Evolutionary conservation across 106 monocot genomes (phyloP), one percentile per base, ranked within the genome.

Genomic region (Acorus gramineus): DNA sequence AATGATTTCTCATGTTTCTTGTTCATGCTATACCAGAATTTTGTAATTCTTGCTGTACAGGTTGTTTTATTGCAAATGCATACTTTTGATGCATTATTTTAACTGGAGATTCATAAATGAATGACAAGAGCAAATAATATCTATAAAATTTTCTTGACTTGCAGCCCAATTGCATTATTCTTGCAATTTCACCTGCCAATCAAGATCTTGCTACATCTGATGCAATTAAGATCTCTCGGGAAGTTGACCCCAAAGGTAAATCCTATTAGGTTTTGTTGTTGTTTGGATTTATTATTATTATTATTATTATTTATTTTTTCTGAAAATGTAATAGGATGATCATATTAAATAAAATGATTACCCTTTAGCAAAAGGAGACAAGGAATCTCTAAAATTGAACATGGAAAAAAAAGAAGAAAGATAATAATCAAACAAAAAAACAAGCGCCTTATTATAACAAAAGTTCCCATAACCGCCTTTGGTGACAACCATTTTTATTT

Each of bases 131-230:
- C 28, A 57, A 11, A 13, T 57, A 12, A 5, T 57, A 13, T 57
- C 5, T 74, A 28, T 28, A 28, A 28, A 28, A 28, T 28, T 59
- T 56, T 50, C 53, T 72, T 57, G 4, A 56, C 50, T 14, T 81
- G 56, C 74, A 92, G 92, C 92, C 92, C 50, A 92, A 92, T 66
- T 87, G 86, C 69, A 79, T 92, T 51, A 92, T 92, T 82, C 60
- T 92, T 14, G 92, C 92, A 54, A 84, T 92, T 71, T 92, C 92
- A 72, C 92, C 92, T 48, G 92, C 92, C 58, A 92, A 92, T 79
- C 92, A 92, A 69, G 92, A 92, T 73, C 86, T 92, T 73, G 92
- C 92, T 67, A 92, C 92, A 11, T 92, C 86, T 51, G 92, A 92
- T 81, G 86, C 92, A 13, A 92, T 92, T 44, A 92, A 92, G 63